Evolutionary conservation across 2,329 filamentous ascomycete genomes (phyloP), one percentile per base, ranked within the genome.

Genomic region (Penicillium sp.): DNA sequence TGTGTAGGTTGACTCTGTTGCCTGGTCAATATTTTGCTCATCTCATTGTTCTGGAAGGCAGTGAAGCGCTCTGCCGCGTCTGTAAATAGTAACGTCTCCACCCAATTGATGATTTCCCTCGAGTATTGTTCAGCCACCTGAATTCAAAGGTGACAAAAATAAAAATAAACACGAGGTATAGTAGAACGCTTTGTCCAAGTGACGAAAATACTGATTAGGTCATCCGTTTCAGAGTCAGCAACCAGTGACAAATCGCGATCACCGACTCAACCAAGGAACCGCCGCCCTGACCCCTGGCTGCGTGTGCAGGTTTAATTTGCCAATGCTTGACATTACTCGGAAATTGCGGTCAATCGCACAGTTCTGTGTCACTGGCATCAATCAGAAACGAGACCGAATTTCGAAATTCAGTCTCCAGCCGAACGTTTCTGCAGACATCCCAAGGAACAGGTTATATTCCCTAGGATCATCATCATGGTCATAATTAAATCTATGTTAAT

Each of bases 51-150:
- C 33, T 20, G 35, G 35, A 31, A 31, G 40, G 33, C 40, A 48
- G 31, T 33, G 46, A 46, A 48, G 42, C 25, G 15, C 27, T 26
- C 26, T 26, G 14, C 48, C 45, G 42, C 37, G 14, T 47, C 57
- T 49, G 55, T 53, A 57, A 59, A 59, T 60, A 61, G 57, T 20
- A 60, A 55, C 27, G 14, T 46, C 59, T 54, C 61, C 59, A 62
- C 55, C 14, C 23, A 29, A 44, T 41, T 46, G 42, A 48, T 25
- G n/a, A 20, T 26, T 33, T 9, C 40, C 18, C 8, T 26, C 11
- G 23, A 22, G 18, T 9, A 26, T 23, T 15, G n/a, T 44, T 35
- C 35, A 42, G 43, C 27, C 46, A 45, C 37, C 22, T 40, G 18
- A 12, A 40, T 40, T n/a, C 23, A 7, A 20, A 44, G 20, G 15